These are phyloP conservation scores for Phlebopus sp. DNA, from an alignment of 1,284 basidiomycete species.

Conservation along the genomic window DNA sequence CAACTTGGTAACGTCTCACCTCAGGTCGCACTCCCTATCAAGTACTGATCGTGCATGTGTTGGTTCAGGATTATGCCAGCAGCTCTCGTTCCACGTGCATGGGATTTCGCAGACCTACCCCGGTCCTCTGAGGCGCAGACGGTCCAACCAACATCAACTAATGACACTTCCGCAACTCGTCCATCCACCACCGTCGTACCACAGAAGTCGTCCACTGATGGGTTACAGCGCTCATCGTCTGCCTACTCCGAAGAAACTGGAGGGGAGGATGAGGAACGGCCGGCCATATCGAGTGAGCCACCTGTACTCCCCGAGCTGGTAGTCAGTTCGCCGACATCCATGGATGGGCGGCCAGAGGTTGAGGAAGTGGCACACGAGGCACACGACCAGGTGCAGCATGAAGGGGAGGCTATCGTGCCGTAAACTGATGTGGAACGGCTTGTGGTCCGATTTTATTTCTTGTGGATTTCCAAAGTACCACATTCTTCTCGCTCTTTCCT, in stretches of 20 bases:
- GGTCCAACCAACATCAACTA: conserved; percentile 22
- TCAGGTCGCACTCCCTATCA: not conserved
- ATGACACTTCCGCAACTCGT: conserved; percentile 21
- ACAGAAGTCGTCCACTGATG: conserved; percentile 32
- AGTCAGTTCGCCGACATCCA: conserved; percentile 34
- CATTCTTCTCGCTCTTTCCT: not conserved
- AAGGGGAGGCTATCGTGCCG: conserved; percentile 20
- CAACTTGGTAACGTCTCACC: conserved; percentile 59
- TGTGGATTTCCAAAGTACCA: too few relatives aligned
- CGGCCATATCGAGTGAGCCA: conserved; percentile 29
- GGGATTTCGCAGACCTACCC: conserved; percentile 63
- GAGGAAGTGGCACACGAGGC: conserved; percentile 13
- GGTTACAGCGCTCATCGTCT: conserved; percentile 26
- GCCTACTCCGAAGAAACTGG: conserved; percentile 27
- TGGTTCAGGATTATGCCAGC: conserved; percentile 67
- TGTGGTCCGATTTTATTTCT: not conserved
- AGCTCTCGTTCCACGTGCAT: conserved; percentile 70
- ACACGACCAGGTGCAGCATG: conserved; percentile 20
- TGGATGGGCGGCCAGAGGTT: conserved; percentile 26
- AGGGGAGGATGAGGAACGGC: conserved; percentile 24
- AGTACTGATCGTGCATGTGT: not conserved
- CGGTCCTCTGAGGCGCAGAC: conserved; percentile 14
- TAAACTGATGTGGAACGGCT: conserved; percentile 9
- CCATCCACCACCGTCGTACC: conserved; percentile 29
- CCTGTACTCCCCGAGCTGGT: conserved; percentile 36